Base-by-base conservation (phyloP, 2,329 filamentous ascomycete species). In the Calonectria henricotiae region DNA sequence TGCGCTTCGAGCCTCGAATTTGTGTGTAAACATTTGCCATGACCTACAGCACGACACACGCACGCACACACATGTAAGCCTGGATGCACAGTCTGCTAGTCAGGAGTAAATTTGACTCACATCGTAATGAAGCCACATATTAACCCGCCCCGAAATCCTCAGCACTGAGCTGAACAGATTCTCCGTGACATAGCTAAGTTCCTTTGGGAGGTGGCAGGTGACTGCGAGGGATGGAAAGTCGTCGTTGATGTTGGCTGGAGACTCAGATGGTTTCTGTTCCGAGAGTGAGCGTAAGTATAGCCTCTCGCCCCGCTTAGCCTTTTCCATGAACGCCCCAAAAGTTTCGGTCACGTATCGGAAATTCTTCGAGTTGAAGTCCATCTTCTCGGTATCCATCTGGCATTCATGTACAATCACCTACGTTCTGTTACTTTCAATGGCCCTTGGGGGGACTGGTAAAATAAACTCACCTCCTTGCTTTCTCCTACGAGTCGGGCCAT, bases 51-150 rank as follows among this genome's bases (percentile, higher is more conserved):
- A 54, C 60, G 20, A 5, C 37, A 63, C 43, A 9, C n/a, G 55
- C 35, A 5, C 37, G 63, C 43, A 9, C n/a, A 60, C 35, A 37
- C 12, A 15, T n/a, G 32, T 65, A 43, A 44, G 60, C 39, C 35
- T 55, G 41, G 43, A 20, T 23, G n/a, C 39, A 30, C 23, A 55
- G 35, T 25, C 61, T 35, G 23, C 58, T 37, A 23, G 41, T 12
- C 64, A 17, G n/a, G 12, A 43, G 25, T 30, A 30, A 32, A n/a
- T 47, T 25, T 47, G 8, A 81, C 86, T 82, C 80, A 92, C 91
- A 82, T 97, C 94, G 83, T 96, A 97, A 81, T 97, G 94, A 37
- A 97, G 86, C 95, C 95, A 98, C 89, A 98, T 93, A 46, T 91
- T 92, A 12, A 96, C 93, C 1, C 89, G 89, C 0, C 94, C 94